Conservation (phyloP, 495 filamentous ascomycete species). For the Talaromyces liani region DNA sequence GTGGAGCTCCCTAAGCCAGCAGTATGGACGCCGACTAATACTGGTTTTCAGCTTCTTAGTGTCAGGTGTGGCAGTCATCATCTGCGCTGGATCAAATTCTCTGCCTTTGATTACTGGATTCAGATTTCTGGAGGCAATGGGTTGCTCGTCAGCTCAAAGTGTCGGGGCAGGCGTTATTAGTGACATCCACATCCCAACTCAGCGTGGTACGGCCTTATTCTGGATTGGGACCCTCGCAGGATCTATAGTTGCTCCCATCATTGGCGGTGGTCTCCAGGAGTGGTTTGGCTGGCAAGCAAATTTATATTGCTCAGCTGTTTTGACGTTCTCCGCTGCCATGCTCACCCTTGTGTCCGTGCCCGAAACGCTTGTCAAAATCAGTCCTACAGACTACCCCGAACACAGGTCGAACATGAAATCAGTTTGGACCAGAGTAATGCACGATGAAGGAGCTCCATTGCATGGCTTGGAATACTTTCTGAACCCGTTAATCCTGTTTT, state of each 20-base stretch:
- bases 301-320: slow-evolving; percentile 9
- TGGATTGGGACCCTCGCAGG: slow-evolving; percentile 10
- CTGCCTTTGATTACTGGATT: neutral
- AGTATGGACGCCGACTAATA: neutral
- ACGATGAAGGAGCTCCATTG: neutral
- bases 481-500: neutral
- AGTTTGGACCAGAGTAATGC: no score
- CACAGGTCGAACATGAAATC: no score
- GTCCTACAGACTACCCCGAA: neutral
- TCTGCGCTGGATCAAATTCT: neutral
- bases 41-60: neutral
- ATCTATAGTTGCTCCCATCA: slow-evolving; percentile 10
- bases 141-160: slow-evolving; percentile 3
- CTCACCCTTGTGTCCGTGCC: slow-evolving; percentile 13
- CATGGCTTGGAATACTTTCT: neutral
- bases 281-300: slow-evolving; percentile 9
- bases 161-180: slow-evolving; percentile 10
- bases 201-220: slow-evolving; percentile 12
- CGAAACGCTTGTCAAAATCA: slow-evolving; percentile 11
- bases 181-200: slow-evolving; percentile 4
- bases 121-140: neutral
- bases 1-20: neutral
- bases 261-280: slow-evolving; percentile 9
- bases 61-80: neutral
- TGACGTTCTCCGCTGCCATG: neutral